phyloP scores from a whole-genome alignment of 805 yeast genomes.

The Yarrowia sp. region DNA sequence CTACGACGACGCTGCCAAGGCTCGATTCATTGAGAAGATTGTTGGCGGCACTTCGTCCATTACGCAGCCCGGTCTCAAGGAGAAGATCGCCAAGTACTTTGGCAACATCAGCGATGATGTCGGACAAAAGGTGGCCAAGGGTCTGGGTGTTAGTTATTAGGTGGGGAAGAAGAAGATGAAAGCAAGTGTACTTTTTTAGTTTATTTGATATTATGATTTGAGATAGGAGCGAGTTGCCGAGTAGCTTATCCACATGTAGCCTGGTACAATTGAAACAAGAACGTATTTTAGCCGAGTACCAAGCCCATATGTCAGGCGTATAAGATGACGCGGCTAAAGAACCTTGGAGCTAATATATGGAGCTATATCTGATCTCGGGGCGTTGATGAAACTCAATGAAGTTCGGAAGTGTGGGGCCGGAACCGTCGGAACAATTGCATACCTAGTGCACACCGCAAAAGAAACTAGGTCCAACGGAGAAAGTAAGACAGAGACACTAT shows the following conservation, averaged over 20 bases:
- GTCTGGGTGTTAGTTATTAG: not conserved
- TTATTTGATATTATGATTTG: not conserved
- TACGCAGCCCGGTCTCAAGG: slow-evolving; percentile 20
- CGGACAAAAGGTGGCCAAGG: slow-evolving; percentile 23
- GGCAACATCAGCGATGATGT: slow-evolving; percentile 19
- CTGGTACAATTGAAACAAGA: no score
- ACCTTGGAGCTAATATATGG: not conserved
- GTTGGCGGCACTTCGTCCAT: slow-evolving; percentile 16
- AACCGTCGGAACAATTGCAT: not conserved
- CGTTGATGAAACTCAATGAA: not conserved
- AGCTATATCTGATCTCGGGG: not conserved
- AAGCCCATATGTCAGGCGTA: not conserved
- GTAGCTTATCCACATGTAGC: no score
- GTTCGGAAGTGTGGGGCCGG: not conserved
- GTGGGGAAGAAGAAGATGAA: not conserved
- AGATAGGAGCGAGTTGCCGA: no score
- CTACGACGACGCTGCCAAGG: slow-evolving; percentile 17
- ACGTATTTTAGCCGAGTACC: not conserved
- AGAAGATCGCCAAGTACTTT: slow-evolving; percentile 20
- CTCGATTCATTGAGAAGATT: slow-evolving; percentile 3
- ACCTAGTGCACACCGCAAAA: not conserved
- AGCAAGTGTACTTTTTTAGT: not conserved
- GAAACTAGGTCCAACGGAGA: not conserved
- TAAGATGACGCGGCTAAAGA: not conserved
- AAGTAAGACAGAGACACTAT: not conserved